phyloP scores from a whole-genome alignment of 2,329 filamentous ascomycete genomes.

The Trichoderma guizhouense region DNA sequence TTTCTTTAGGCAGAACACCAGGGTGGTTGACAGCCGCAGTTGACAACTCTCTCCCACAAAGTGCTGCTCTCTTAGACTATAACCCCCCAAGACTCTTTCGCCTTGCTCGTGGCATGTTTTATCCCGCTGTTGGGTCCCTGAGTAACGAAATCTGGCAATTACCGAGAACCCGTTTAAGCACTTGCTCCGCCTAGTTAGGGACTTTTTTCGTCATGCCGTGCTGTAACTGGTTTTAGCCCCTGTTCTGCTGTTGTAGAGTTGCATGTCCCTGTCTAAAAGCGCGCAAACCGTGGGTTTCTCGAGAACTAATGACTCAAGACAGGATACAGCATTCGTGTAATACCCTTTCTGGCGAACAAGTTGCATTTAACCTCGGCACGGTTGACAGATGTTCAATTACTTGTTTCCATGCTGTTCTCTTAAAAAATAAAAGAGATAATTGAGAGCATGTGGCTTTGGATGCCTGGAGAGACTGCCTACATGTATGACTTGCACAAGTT shows the following conservation, averaged over 20 bases:
- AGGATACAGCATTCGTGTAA: neutral
- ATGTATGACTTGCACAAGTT: neutral
- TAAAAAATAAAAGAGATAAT: neutral
- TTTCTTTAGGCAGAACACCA: constrained; percentile 15
- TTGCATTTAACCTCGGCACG: neutral
- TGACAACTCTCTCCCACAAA: neutral
- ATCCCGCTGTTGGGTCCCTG: neutral
- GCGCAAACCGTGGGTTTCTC: neutral
- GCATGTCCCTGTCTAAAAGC: neutral
- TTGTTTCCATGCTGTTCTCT: neutral
- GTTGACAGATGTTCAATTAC: neutral
- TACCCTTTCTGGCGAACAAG: neutral
- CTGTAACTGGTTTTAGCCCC: neutral
- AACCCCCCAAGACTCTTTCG: neutral
- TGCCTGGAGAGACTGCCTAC: neutral
- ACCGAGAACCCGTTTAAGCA: neutral
- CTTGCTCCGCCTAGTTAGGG: neutral
- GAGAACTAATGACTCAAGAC: neutral
- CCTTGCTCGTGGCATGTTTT: neutral
- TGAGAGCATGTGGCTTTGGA: neutral
- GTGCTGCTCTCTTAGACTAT: neutral
- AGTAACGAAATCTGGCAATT: neutral
- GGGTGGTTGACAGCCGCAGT: neutral
- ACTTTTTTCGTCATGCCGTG: neutral
- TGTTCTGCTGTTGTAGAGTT: neutral